These are phyloP conservation scores for Tulasnella sp. DNA, from an alignment of 768 basidiomycete genomes.

Conservation along the genomic window DNA sequence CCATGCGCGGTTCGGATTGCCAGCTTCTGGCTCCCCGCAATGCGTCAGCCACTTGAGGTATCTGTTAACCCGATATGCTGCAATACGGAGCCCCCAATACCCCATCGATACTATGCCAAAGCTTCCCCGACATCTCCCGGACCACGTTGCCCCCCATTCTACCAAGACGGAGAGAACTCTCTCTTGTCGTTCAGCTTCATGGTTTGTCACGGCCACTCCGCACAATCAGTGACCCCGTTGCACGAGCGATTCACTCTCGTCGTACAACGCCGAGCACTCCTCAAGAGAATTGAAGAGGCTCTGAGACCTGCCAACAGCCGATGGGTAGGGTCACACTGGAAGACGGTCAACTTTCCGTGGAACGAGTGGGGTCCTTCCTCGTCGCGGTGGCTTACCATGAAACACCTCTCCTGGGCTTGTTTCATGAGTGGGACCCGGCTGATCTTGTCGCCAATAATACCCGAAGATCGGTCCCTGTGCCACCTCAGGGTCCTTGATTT, in stretches of 20 bases:
- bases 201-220: conserved; percentile 13
- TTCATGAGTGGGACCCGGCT: conserved; percentile 13
- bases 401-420: conserved; percentile 12
- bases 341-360: conserved; percentile 8
- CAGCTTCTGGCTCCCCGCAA: conserved; percentile 7
- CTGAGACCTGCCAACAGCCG: background rate
- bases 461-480: conserved; percentile 4
- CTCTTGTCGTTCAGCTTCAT: conserved; percentile 17
- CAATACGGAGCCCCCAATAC: conserved; percentile 11
- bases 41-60: conserved; percentile 12
- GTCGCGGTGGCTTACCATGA: conserved; percentile 10
- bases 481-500: conserved; percentile 12
- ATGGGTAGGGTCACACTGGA: conserved; percentile 4
- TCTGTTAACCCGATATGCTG: conserved; percentile 15
- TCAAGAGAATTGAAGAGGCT: background rate
- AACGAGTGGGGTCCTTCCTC: conserved; percentile 6
- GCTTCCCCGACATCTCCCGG: background rate
- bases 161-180: background rate
- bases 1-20: conserved; percentile 15
- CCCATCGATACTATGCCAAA: background rate
- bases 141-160: background rate
- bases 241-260: conserved; percentile 18
- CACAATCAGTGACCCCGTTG: background rate
- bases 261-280: conserved; percentile 8
- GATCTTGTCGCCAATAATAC: conserved; percentile 3